A percentile compares a stretch with the other conserved stretches of the same genome.
Conservation (phyloP, 495 filamentous ascomycete species). For the Penicillium tannophilum region DNA sequence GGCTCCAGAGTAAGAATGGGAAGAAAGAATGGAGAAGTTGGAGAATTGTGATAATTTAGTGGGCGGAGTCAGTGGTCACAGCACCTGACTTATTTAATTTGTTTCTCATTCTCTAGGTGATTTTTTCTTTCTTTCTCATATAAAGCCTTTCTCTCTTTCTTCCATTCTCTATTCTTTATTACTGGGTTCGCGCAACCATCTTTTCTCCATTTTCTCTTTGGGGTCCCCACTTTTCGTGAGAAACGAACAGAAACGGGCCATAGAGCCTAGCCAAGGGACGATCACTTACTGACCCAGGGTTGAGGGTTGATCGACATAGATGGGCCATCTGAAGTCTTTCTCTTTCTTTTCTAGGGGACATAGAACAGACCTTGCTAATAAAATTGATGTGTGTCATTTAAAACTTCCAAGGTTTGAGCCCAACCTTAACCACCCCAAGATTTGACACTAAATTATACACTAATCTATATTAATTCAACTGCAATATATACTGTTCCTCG, state of each 20-base stretch:
- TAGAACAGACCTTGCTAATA: too few species aligned
- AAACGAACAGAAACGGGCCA: constrained; percentile 3
- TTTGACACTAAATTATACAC: too few species aligned
- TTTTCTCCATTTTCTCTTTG: constrained; percentile 1
- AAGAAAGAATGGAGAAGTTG: constrained; percentile 6
- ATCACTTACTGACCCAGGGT: constrained; percentile 2
- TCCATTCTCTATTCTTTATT: constrained; percentile 1
- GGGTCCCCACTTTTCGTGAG: not conserved
- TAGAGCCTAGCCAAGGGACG: constrained; percentile 6
- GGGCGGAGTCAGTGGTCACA: constrained; percentile 17
- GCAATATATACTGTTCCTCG: not conserved
- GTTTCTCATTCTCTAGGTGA: not conserved
- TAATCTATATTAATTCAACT: not conserved
- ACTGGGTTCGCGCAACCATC: not conserved
- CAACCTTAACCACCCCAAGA: too few species aligned
- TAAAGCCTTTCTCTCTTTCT: not conserved
- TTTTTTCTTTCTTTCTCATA: not conserved
- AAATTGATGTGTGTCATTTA: too few species aligned
- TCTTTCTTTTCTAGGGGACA: too few species aligned
- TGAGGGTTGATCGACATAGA: not conserved
- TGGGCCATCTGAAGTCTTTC: not conserved
- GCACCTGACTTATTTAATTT: constrained; percentile 19
- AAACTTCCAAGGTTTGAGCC: too few species aligned
- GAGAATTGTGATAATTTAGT: constrained; percentile 9
- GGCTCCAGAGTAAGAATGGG: constrained; percentile 1